A percentile compares a stretch with the other conserved stretches of the same genome.
phyloP scores from a whole-genome alignment of 768 basidiomycete genomes.

The Suillus clintonianus region DNA sequence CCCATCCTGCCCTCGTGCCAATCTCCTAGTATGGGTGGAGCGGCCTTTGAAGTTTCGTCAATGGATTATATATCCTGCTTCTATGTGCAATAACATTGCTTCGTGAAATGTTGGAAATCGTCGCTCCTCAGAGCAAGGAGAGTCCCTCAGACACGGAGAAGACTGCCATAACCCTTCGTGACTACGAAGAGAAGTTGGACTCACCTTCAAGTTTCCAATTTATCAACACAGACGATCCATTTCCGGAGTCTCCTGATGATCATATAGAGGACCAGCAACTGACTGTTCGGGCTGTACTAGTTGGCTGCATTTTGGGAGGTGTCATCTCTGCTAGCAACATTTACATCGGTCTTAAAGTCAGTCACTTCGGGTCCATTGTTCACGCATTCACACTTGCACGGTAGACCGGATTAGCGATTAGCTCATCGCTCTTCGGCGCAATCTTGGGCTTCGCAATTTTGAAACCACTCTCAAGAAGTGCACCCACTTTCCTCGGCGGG shows the following conservation, averaged over 20 bases:
- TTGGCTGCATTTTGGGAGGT: constrained; percentile 50
- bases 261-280: constrained; percentile 50
- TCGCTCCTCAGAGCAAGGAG: neutral
- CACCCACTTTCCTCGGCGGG: constrained; percentile 47
- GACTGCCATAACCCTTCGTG: neutral
- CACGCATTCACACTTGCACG: neutral
- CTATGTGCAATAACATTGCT: neutral
- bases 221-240: constrained; percentile 35
- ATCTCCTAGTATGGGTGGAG: too few species aligned
- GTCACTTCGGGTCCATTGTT: neutral
- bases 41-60: too few species aligned
- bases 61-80: neutral
- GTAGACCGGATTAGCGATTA: constrained; percentile 60
- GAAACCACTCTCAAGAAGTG: constrained; percentile 50
- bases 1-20: too few species aligned
- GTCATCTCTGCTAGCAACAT: constrained; percentile 63
- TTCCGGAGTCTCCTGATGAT: constrained; percentile 49
- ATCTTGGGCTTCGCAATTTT: constrained; percentile 47
- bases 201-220: neutral
- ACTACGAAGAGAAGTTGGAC: neutral
- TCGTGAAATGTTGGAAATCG: neutral
- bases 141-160: neutral
- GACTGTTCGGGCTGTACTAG: constrained; percentile 48
- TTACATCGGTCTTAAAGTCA: constrained; percentile 58
- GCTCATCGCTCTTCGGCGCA: constrained; percentile 56